Evolutionary conservation across 495 filamentous ascomycete genomes (phyloP).

Genomic region (Talaromyces nanjingensis): DNA sequence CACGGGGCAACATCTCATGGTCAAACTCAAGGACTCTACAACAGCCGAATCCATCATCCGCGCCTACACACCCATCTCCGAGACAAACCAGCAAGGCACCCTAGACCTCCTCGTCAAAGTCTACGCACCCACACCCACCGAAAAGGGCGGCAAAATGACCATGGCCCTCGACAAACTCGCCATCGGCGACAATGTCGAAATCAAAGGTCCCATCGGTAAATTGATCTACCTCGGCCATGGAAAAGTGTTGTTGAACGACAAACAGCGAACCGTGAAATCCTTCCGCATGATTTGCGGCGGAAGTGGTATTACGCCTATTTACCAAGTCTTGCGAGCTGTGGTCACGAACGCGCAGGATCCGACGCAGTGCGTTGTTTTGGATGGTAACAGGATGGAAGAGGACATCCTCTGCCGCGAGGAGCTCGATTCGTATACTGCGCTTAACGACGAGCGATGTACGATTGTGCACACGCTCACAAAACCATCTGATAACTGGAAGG

Average conservation of each 20-base stretch:
- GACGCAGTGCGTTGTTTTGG: slow-evolving; percentile 62
- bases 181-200: slow-evolving; percentile 64
- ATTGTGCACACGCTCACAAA: slow-evolving; percentile 70
- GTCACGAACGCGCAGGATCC: slow-evolving; percentile 52
- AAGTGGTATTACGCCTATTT: slow-evolving; percentile 87
- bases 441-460: slow-evolving; percentile 48
- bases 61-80: slow-evolving; percentile 83
- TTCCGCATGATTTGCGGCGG: slow-evolving; percentile 92
- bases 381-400: slow-evolving; percentile 73
- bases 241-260: slow-evolving; percentile 53
- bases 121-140: slow-evolving; percentile 57
- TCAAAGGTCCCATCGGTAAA: slow-evolving; percentile 88
- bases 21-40: slow-evolving; percentile 65
- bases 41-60: slow-evolving; percentile 70
- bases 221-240: slow-evolving; percentile 75
- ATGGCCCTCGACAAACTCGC: slow-evolving; percentile 68
- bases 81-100: slow-evolving; percentile 49
- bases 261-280: slow-evolving; percentile 49
- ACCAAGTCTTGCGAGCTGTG: slow-evolving; percentile 76
- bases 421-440: slow-evolving; percentile 53
- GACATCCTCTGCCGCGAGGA: slow-evolving; percentile 83
- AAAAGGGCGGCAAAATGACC: slow-evolving; percentile 77
- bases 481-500: slow-evolving; percentile 57
- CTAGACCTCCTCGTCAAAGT: slow-evolving; percentile 80
- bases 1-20: slow-evolving; percentile 83